A percentile compares a stretch with the other conserved stretches of the same genome.
These are phyloP conservation scores for Thermothielavioides terrestris DNA, from an alignment of 495 filamentous ascomycete species.

Conservation along the genomic window DNA sequence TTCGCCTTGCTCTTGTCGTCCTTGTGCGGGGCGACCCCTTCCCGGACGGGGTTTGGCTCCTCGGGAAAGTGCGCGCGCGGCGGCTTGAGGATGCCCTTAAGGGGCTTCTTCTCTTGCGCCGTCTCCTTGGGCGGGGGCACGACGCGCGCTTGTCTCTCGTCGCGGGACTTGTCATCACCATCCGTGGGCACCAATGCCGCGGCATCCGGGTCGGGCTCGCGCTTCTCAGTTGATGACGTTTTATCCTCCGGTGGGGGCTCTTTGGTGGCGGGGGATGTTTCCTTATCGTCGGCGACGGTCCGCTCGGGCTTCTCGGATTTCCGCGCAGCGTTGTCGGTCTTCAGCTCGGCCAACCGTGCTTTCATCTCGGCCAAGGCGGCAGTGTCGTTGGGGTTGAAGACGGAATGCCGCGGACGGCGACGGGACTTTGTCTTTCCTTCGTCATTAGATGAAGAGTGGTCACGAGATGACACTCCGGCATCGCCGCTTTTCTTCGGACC, in stretches of 20 bases:
- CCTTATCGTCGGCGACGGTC: slow-evolving; percentile 25
- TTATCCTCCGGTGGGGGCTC: slow-evolving; percentile 26
- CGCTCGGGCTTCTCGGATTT: background rate
- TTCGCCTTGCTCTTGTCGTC: slow-evolving; percentile 64
- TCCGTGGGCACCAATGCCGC: slow-evolving; percentile 22
- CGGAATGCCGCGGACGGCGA: slow-evolving; percentile 26
- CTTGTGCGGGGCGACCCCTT: slow-evolving; percentile 83
- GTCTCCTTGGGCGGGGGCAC: slow-evolving; percentile 46
- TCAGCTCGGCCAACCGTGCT: slow-evolving; percentile 33
- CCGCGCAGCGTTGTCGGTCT: background rate
- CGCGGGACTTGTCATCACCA: slow-evolving; percentile 28
- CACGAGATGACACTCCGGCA: slow-evolving; percentile 9
- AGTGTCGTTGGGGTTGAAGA: slow-evolving; percentile 46
- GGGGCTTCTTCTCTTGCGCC: slow-evolving; percentile 25
- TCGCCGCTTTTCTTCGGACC: slow-evolving; percentile 8
- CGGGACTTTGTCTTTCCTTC: slow-evolving; percentile 22
- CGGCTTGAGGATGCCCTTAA: slow-evolving; percentile 51
- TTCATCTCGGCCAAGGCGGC: slow-evolving; percentile 39
- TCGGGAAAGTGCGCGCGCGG: slow-evolving; percentile 72
- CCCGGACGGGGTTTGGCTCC: slow-evolving; percentile 64
- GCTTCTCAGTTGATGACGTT: slow-evolving; percentile 14
- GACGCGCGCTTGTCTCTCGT: slow-evolving; percentile 43
- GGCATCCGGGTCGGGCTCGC: slow-evolving; percentile 18
- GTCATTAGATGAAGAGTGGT: slow-evolving; percentile 15
- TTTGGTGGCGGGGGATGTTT: slow-evolving; percentile 16